phyloP scores from a whole-genome alignment of 2,329 filamentous ascomycete genomes.

The Botrytis cinerea region DNA sequence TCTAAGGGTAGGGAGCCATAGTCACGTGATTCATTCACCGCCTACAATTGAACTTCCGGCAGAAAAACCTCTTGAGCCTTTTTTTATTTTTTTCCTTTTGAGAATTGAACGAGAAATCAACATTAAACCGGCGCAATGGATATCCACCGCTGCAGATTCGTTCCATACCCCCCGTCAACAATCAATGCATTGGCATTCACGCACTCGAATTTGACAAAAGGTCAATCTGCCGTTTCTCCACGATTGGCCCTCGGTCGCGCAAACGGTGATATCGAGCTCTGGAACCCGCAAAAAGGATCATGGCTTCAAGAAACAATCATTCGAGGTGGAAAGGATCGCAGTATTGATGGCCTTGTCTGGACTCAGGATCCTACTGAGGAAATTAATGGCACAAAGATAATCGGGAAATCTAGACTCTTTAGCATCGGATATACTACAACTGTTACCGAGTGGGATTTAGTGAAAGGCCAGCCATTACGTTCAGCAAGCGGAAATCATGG shows the following conservation, averaged over 20 bases:
- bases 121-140: conserved; percentile 63
- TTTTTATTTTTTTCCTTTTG: conserved; percentile 21
- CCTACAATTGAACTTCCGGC: conserved; percentile 13
- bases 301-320: conserved; percentile 93
- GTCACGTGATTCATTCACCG: background rate
- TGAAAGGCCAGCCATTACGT: conserved; percentile 72
- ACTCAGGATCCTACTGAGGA: conserved; percentile 79
- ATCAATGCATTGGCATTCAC: conserved; percentile 97
- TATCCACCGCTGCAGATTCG: conserved; percentile 94
- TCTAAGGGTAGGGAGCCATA: background rate
- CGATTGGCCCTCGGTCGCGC: conserved; percentile 87
- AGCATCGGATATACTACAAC: conserved; percentile 93
- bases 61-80: conserved; percentile 23
- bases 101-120: background rate
- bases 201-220: conserved; percentile 60
- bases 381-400: conserved; percentile 58
- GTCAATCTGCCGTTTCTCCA: conserved; percentile 58
- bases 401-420: conserved; percentile 82
- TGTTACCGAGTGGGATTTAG: conserved; percentile 93
- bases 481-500: conserved; percentile 91
- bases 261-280: conserved; percentile 96
- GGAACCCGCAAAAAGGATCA: conserved; percentile 74
- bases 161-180: conserved; percentile 84
- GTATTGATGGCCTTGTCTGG: conserved; percentile 90
- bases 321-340: conserved; percentile 78